These are phyloP conservation scores for Panaeolus cyanescens DNA, from an alignment of 768 basidiomycete species.

Conservation along the genomic window DNA sequence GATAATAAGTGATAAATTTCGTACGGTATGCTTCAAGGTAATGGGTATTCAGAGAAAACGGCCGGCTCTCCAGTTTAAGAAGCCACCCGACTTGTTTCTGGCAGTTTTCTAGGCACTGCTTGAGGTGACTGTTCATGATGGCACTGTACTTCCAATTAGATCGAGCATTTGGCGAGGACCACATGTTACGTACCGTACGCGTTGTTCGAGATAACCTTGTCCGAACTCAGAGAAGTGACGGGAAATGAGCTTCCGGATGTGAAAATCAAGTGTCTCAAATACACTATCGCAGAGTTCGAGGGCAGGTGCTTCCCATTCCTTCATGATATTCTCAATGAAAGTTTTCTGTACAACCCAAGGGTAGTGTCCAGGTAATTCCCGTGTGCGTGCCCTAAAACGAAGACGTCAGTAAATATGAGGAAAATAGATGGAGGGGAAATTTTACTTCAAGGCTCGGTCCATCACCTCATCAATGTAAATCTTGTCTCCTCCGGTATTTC, in stretches of 20 bases:
- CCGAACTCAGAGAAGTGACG: conserved; percentile 54
- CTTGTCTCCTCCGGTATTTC: neutral
- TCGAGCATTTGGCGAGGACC: neutral
- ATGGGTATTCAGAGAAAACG: conserved; percentile 53
- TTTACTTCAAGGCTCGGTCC: conserved; percentile 18
- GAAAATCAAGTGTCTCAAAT: conserved; percentile 33
- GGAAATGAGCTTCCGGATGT: conserved; percentile 44
- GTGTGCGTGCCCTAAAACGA: neutral
- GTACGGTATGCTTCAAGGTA: conserved; percentile 47
- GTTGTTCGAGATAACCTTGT: conserved; percentile 52
- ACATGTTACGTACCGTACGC: conserved; percentile 33
- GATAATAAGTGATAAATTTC: conserved; percentile 50
- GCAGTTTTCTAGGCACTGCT: conserved; percentile 35
- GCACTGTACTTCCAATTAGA: conserved; percentile 30
- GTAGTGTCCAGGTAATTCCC: conserved; percentile 65
- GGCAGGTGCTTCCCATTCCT: conserved; percentile 52
- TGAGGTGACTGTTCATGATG: conserved; percentile 50
- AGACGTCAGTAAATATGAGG: neutral
- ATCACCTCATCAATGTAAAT: conserved; percentile 28
- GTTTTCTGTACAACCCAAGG: conserved; percentile 60
- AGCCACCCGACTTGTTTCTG: conserved; percentile 49
- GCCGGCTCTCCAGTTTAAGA: conserved; percentile 46
- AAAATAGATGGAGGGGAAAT: neutral
- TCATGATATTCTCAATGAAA: conserved; percentile 47
- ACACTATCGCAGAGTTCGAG: conserved; percentile 43